phyloP scores from a whole-genome alignment of 108 stramenopile species.

The Conticribra weissflogii region DNA sequence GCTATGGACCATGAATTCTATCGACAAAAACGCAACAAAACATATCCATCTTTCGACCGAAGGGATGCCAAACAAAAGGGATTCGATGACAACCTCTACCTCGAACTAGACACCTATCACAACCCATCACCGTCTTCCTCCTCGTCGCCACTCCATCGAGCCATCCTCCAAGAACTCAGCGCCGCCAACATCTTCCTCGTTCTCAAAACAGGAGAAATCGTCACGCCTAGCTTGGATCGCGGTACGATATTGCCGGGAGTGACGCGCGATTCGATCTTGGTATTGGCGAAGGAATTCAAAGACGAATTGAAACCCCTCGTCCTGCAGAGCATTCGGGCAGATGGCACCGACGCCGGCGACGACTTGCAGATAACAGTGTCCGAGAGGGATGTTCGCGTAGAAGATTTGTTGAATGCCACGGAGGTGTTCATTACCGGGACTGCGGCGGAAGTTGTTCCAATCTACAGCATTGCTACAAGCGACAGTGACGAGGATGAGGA shows the following conservation, averaged over 20 bases:
- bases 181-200: slow-evolving; percentile 88
- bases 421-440: slow-evolving; percentile 86
- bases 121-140: slow-evolving; percentile 32
- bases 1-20: too few relatives aligned
- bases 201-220: slow-evolving; percentile 78
- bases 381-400: slow-evolving; percentile 75
- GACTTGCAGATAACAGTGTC: slow-evolving; percentile 51
- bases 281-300: slow-evolving; percentile 59
- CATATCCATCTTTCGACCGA: neutral
- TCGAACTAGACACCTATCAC: slow-evolving; percentile 83
- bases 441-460: slow-evolving; percentile 79
- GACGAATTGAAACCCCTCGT: slow-evolving; percentile 67
- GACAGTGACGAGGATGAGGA: slow-evolving; percentile 57
- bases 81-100: slow-evolving; percentile 81
- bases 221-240: slow-evolving; percentile 77
- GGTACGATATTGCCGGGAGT: slow-evolving; percentile 85
- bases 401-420: slow-evolving; percentile 70
- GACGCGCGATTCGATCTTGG: slow-evolving; percentile 75
- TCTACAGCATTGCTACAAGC: slow-evolving; percentile 74
- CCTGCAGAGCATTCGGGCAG: slow-evolving; percentile 45
- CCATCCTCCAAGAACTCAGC: slow-evolving; percentile 79
- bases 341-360: slow-evolving; percentile 33
- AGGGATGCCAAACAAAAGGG: slow-evolving; percentile 78
- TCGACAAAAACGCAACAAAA: too few relatives aligned
- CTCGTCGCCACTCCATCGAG: slow-evolving; percentile 30